Conservation (phyloP, 2,329 filamentous ascomycete genomes). For the Apiospora aurea region DNA sequence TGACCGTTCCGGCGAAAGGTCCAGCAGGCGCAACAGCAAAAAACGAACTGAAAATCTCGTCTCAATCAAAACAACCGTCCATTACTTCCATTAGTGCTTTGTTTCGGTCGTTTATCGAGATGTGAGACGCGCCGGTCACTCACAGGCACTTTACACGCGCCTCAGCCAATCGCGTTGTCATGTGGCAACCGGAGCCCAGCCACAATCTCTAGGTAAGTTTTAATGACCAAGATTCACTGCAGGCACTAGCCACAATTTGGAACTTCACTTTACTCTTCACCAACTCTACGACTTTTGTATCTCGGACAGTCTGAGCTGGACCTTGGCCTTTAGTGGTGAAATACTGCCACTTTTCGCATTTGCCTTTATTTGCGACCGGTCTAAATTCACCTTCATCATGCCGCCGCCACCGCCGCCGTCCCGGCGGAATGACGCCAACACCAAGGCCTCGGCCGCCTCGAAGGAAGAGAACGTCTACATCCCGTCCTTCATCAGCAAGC, state of each 20-base stretch:
- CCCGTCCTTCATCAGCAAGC: conserved; percentile 95
- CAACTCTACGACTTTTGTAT: not conserved
- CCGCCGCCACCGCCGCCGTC: conserved; percentile 48
- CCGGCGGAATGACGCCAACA: conserved; percentile 41
- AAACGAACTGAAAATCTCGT: not conserved
- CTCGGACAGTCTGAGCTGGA: not conserved
- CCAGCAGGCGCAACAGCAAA: not conserved
- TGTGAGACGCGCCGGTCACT: not conserved
- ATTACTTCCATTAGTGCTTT: conserved; percentile 2
- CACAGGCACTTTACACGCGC: not conserved
- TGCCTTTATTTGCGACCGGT: not conserved
- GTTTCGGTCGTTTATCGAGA: conserved; percentile 5
- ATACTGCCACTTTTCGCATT: too few relatives aligned
- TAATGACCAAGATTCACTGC: not conserved
- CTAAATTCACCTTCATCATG: conserved; percentile 39
- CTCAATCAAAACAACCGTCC: not conserved
- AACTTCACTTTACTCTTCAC: not conserved
- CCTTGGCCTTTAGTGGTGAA: not conserved
- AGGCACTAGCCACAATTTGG: conserved; percentile 8
- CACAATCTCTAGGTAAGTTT: not conserved
- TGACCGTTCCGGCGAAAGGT: not conserved
- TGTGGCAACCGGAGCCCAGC: not conserved
- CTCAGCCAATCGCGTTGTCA: conserved; percentile 4
- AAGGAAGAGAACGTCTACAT: conserved; percentile 99
- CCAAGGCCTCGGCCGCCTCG: conserved; percentile 51